Evolutionary conservation across 2,329 filamentous ascomycete genomes (phyloP), one percentile per base, ranked within the genome.

Genomic region (Neophaeococcomyces mojaviensis): DNA sequence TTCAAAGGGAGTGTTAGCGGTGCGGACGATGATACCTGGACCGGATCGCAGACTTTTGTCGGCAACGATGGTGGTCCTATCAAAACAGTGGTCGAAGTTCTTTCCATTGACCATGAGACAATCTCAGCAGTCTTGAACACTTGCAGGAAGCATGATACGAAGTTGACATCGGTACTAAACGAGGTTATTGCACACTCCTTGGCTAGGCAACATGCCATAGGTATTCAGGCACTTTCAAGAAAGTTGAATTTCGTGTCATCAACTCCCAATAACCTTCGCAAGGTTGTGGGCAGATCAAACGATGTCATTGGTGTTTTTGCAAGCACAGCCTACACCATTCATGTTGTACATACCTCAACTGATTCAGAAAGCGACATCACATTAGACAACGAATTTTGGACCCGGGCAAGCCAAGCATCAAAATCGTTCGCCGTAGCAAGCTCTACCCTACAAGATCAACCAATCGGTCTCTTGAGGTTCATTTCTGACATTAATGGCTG

Each of bases 381-480:
- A n/a, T 41, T 52, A 15, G 44, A 48, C 1, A 54, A 58, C 10
- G 53, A 53, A 5, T 55, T 57, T 33, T 74, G 71, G 71, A 20
- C 31, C 1, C 49, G 54, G 2, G 65, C 65, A 1, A 51, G 58
- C 7, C 44, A 39, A 2, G 59, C 59, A 10, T 69, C 68, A 0
- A 50, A 55, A 13, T 39, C 47, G 1, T 56, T 73, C 1, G 61
- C 61, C 4, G 51, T 60, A 26, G 50, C 57, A 15, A 61, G 64
- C 0, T 51, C 49, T 0, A 62, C 55, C 0, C 53, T 67, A 0
- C 50, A 61, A 4, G 64, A 71, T 33, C 68, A 71, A 45, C 48
- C 69, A 1, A 60, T 72, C 8, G 70, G 67, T 0, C 52, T 74
- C 8, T 55, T 74, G 30, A 54, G 61, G 44, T 74, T 72, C 38